A percentile compares a stretch with the other conserved stretches of the same genome.
phyloP scores from a whole-genome alignment of 2,329 filamentous ascomycete species.

The Sporothrix globosa region DNA sequence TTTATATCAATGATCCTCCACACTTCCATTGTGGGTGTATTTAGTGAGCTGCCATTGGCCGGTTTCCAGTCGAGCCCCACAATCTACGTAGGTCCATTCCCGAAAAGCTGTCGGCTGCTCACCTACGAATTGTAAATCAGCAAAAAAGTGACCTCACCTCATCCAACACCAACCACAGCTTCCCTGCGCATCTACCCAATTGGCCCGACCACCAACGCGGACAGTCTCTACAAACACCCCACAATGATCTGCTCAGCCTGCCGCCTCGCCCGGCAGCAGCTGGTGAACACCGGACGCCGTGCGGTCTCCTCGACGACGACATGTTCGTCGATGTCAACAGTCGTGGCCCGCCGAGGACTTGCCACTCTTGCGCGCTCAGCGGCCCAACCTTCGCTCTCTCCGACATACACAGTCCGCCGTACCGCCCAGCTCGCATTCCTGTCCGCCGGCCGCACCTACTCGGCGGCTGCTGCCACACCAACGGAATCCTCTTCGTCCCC shows the following conservation, averaged over 20 bases:
- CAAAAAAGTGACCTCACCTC: slow-evolving; percentile 2
- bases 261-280: slow-evolving; percentile 30
- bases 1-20: too few species aligned
- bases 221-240: not conserved
- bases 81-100: not conserved
- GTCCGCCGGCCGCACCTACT: not conserved
- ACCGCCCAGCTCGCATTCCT: not conserved
- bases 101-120: not conserved
- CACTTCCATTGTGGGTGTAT: not conserved
- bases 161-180: not conserved
- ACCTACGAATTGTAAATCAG: not conserved
- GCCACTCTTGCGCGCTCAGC: not conserved
- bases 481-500: not conserved
- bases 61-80: not conserved
- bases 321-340: not conserved
- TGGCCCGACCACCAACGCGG: not conserved
- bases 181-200: not conserved
- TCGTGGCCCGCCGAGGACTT: not conserved
- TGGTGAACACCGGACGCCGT: slow-evolving; percentile 10
- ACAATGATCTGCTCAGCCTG: slow-evolving; percentile 30
- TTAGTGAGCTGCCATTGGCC: not conserved
- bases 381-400: not conserved
- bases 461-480: not conserved
- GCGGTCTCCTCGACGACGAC: not conserved
- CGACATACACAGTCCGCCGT: too few species aligned